Evolutionary conservation across 2,329 filamentous ascomycete species (phyloP).

Genomic region (Chaetomium sp.): DNA sequence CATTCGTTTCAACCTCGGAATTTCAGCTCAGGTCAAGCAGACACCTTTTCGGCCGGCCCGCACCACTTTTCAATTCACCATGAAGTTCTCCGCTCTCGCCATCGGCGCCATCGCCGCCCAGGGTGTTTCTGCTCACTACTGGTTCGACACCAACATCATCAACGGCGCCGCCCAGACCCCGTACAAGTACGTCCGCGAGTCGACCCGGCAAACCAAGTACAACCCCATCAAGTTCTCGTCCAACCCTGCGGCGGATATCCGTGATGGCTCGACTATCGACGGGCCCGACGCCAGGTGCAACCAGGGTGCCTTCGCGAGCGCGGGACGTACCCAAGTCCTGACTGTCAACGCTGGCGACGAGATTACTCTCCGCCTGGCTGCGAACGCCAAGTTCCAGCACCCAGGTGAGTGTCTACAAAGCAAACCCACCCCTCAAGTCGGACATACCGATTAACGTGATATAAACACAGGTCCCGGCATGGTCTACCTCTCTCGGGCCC

Average conservation of each 20-base stretch:
- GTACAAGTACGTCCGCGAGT: constrained; percentile 10
- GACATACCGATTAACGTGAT: not conserved
- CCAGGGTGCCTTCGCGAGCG: constrained; percentile 2
- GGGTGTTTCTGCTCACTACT: constrained; percentile 1
- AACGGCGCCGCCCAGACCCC: constrained; percentile 1
- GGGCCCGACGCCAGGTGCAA: constrained; percentile 5
- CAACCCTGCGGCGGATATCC: not conserved
- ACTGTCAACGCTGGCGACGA: constrained; percentile 1
- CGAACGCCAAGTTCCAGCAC: not conserved
- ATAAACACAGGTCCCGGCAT: not conserved
- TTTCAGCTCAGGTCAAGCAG: not conserved
- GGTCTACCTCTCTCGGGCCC: constrained; percentile 4
- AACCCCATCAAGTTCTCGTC: constrained; percentile 5
- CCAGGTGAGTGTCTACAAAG: not conserved
- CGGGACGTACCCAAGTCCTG: not conserved
- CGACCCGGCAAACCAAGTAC: not conserved
- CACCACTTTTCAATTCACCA: not conserved
- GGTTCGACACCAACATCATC: not conserved
- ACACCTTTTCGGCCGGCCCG: too few relatives aligned
- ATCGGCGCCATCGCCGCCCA: not conserved
- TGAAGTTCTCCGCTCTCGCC: not conserved
- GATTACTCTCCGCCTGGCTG: not conserved
- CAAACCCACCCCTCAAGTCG: too few relatives aligned
- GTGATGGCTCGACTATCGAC: not conserved
- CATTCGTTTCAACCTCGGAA: not conserved